These are phyloP conservation scores for Fusarium newnesense DNA, from an alignment of 2,329 filamentous ascomycete genomes.

Conservation along the genomic window DNA sequence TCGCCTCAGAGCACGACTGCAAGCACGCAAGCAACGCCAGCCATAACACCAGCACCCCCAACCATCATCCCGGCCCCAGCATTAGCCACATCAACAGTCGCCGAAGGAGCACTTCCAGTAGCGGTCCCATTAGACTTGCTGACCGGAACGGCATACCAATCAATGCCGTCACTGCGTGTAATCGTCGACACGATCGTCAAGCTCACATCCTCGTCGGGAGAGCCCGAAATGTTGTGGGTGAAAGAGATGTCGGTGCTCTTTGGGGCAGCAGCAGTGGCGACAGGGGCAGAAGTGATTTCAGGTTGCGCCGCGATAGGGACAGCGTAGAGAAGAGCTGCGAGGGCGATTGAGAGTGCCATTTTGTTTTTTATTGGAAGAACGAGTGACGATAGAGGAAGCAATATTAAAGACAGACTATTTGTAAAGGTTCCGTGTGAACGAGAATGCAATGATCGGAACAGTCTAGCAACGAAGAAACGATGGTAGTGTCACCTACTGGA, in stretches of 20 bases:
- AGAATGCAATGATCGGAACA: no score
- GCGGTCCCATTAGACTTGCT: background rate
- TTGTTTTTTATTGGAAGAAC: rapidly evolving
- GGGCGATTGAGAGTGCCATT: background rate
- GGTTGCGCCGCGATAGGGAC: background rate
- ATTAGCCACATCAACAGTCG: background rate
- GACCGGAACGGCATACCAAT: background rate
- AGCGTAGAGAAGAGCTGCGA: background rate
- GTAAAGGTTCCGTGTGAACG: rapidly evolving
- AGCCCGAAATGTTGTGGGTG: background rate
- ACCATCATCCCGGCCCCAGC: background rate
- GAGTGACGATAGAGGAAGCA: background rate
- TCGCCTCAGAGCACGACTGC: background rate
- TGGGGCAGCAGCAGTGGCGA: rapidly evolving
- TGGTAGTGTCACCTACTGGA: no score
- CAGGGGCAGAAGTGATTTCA: background rate
- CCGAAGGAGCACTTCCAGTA: background rate
- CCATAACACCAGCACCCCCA: background rate
- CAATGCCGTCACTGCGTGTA: background rate
- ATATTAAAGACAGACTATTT: background rate
- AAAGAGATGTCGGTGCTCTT: background rate
- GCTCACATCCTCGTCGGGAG: background rate
- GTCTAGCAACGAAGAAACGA: no score
- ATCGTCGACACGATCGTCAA: background rate
- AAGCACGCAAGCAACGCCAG: background rate